These are phyloP conservation scores for Metarhizium rileyi DNA, from an alignment of 2,329 filamentous ascomycete genomes.

Conservation along the genomic window DNA sequence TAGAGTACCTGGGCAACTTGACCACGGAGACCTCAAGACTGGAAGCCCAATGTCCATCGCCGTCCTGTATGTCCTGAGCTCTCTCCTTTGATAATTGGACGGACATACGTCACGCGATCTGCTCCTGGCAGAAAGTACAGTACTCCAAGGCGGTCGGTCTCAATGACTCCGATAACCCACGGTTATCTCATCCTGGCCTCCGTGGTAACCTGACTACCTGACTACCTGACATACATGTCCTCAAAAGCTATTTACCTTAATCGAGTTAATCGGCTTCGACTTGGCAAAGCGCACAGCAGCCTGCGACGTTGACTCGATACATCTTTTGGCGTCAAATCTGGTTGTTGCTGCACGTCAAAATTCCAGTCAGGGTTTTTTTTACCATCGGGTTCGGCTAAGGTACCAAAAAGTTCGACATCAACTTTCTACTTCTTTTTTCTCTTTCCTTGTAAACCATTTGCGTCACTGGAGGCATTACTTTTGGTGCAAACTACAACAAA, in stretches of 20 bases:
- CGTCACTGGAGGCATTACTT: background rate
- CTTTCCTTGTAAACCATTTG: background rate
- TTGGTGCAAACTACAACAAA: background rate
- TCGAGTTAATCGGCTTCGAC: background rate
- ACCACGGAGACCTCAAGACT: background rate
- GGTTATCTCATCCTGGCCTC: constrained; percentile 47
- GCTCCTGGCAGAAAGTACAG: background rate
- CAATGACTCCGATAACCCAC: constrained; percentile 49
- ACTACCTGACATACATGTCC: constrained; percentile 1
- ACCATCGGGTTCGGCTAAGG: constrained; percentile 5
- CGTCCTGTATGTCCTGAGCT: background rate
- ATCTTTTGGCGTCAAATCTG: background rate
- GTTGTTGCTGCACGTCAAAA: background rate
- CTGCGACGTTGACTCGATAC: background rate
- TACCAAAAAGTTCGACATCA: background rate
- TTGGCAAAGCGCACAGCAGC: background rate
- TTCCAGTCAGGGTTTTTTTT: constrained; percentile 3
- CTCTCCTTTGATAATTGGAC: background rate
- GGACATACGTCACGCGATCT: background rate
- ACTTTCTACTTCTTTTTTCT: background rate
- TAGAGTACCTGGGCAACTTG: background rate
- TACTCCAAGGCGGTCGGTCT: constrained; percentile 4
- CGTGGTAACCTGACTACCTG: constrained; percentile 36
- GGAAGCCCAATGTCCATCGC: background rate
- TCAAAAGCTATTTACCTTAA: background rate